phyloP scores from a whole-genome alignment of 352 stramenopile species.

The Aphanomyces astaci region DNA sequence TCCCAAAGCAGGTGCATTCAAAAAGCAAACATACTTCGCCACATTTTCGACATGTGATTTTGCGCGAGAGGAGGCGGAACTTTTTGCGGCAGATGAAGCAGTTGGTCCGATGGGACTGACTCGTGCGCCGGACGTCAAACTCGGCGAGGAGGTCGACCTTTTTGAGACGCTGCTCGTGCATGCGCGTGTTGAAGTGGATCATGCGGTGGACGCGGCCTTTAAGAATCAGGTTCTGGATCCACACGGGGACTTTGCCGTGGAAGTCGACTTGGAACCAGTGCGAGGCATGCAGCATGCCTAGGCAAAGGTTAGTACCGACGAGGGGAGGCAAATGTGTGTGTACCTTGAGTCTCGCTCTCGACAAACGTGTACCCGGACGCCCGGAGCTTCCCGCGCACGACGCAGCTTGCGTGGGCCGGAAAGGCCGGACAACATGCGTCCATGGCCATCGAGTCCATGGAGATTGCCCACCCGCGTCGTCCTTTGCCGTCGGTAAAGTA shows the following conservation, averaged over 20 bases:
- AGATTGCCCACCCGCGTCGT: slow-evolving; percentile 18
- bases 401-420: background rate
- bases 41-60: slow-evolving; percentile 21
- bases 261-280: slow-evolving; percentile 23
- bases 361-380: slow-evolving; percentile 17
- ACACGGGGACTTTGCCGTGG: slow-evolving; percentile 19
- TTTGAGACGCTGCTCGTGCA: slow-evolving; percentile 21
- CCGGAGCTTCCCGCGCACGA: slow-evolving; percentile 7
- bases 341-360: slow-evolving; percentile 21
- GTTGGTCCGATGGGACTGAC: slow-evolving; percentile 9
- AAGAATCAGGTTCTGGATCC: slow-evolving; percentile 21
- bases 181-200: slow-evolving; percentile 21
- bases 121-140: slow-evolving; percentile 18
- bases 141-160: slow-evolving; percentile 19
- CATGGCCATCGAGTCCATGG: slow-evolving; percentile 15
- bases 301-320: no score
- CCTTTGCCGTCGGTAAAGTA: slow-evolving; percentile 39
- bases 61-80: slow-evolving; percentile 26
- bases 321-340: background rate
- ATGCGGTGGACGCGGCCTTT: slow-evolving; percentile 20
- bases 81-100: slow-evolving; percentile 32
- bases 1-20: no score
- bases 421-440: slow-evolving; percentile 2
- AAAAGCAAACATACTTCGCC: slow-evolving; percentile 4
- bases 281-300: slow-evolving; percentile 16